Evolutionary conservation across 192 early-diverging fungal genomes (phyloP).

Genomic region (Paraglomus brasilianum): DNA sequence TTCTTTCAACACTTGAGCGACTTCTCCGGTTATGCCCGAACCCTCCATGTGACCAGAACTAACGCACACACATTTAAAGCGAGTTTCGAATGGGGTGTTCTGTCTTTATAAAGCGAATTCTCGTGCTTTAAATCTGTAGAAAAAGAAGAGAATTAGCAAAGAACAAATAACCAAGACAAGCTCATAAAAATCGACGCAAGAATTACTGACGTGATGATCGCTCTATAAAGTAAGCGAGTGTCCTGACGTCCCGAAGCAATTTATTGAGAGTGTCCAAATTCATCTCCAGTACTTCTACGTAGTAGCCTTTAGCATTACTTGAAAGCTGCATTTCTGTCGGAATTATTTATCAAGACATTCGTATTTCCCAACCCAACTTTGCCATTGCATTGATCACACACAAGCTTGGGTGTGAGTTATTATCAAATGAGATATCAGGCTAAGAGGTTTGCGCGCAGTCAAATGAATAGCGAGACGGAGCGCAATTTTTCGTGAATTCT

Average conservation of each 20-base stretch:
- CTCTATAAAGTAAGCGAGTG: slow-evolving; percentile 81
- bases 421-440: slow-evolving; percentile 66
- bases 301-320: slow-evolving; percentile 40
- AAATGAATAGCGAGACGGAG: slow-evolving; percentile 56
- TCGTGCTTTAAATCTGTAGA: no score
- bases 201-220: slow-evolving; percentile 92
- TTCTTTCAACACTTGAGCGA: slow-evolving; percentile 33
- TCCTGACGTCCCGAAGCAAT: slow-evolving; percentile 85
- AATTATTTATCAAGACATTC: slow-evolving; percentile 54
- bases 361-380: slow-evolving; percentile 58
- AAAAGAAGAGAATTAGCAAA: neutral
- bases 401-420: slow-evolving; percentile 77
- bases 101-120: no score
- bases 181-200: slow-evolving; percentile 47
- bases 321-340: slow-evolving; percentile 24
- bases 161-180: slow-evolving; percentile 17
- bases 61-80: no score
- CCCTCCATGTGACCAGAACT: slow-evolving; percentile 12
- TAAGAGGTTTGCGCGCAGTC: slow-evolving; percentile 41
- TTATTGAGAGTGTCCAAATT: slow-evolving; percentile 89
- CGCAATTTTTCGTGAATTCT: slow-evolving; percentile 73
- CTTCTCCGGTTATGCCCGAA: neutral
- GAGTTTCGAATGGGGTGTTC: no score
- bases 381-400: slow-evolving; percentile 64
- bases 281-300: slow-evolving; percentile 77